Base-by-base conservation (phyloP, 345 rosid genomes). In the Gossypium arboreum region DNA sequence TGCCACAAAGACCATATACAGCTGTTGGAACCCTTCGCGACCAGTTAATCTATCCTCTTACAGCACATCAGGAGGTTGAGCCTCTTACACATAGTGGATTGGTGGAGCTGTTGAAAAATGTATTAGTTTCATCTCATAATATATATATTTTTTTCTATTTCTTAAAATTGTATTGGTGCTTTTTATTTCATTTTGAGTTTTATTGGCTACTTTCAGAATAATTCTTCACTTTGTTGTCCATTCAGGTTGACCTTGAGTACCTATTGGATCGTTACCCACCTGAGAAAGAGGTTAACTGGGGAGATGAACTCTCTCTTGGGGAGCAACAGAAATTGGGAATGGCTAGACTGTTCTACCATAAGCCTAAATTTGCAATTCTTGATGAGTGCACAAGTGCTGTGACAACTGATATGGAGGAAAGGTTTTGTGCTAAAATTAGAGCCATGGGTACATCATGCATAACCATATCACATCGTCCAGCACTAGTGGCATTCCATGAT, bases 301-400 rank as follows among this genome's bases (percentile, higher is more conserved):
- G 98, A 43, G 97, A 95, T 75, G 98, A 93, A 81, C 82, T 95
- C 72, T 95, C 99, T 76, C 84, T 95, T 16, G 99, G 99, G 77
- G 99, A 95, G 87, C 99, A 95, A 81, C 99, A 95, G 79, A 90
- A 97, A 79, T 81, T 95, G 80, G 99, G 99, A 73, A 95, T 95
- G 98, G 99, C 99, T 66, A 88, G 99, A 79, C 78, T 95, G 72
- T 95, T 95, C 82, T 95, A 62, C 77, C 99, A 95, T 83, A 95
- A 84, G 82, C 99, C 99, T 76, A 95, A 89, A 78, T 95, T 95
- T 93, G 99, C 99, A 75, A 95, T 95, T 86, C 98, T 95, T 82
- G 99, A 95, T 80, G 99, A 93, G 85, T 95, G 99, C 87, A 95
- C 99, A 63, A 95, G 99, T 86, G 99, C 99, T 71, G 99, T 95